phyloP scores from a whole-genome alignment of 768 basidiomycete genomes.

The Lyophyllum shimeji region DNA sequence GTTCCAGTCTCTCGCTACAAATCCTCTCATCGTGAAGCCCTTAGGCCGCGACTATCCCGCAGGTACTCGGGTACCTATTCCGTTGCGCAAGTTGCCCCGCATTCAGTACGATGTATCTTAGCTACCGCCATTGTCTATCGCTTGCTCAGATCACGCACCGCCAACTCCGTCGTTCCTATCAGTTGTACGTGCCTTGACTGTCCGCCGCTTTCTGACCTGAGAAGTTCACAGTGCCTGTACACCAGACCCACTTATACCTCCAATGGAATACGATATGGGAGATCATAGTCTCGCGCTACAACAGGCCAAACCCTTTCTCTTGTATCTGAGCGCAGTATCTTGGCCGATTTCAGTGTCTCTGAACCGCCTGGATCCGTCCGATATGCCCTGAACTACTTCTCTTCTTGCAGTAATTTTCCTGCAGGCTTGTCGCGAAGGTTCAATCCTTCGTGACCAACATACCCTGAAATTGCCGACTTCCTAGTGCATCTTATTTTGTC shows the following conservation, averaged over 20 bases:
- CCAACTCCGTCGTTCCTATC: not conserved
- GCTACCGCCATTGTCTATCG: not conserved
- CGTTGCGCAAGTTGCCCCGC: not conserved
- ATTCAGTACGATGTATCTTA: not conserved
- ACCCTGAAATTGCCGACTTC: too few relatives aligned
- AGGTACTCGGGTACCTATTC: not conserved
- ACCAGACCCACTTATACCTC: not conserved
- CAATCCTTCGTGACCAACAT: too few relatives aligned
- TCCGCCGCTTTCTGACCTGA: not conserved
- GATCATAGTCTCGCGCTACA: not conserved
- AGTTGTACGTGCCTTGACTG: not conserved
- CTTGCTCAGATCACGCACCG: not conserved
- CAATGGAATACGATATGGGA: not conserved
- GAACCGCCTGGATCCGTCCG: too few relatives aligned
- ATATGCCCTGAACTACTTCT: too few relatives aligned
- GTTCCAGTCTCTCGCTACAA: slow-evolving; percentile 5
- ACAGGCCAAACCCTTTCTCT: too few relatives aligned
- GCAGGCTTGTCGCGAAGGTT: too few relatives aligned
- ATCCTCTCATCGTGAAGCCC: slow-evolving; percentile 3
- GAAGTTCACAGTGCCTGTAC: not conserved
- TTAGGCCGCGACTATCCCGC: slow-evolving; percentile 6
- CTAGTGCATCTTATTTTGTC: too few relatives aligned
- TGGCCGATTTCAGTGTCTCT: not conserved
- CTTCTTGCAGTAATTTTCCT: too few relatives aligned
- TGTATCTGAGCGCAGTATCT: not conserved